A percentile compares a stretch with the other conserved stretches of the same genome.
phyloP scores from a whole-genome alignment of 163 green algal genomes.

The Scenedesmus sp. region DNA sequence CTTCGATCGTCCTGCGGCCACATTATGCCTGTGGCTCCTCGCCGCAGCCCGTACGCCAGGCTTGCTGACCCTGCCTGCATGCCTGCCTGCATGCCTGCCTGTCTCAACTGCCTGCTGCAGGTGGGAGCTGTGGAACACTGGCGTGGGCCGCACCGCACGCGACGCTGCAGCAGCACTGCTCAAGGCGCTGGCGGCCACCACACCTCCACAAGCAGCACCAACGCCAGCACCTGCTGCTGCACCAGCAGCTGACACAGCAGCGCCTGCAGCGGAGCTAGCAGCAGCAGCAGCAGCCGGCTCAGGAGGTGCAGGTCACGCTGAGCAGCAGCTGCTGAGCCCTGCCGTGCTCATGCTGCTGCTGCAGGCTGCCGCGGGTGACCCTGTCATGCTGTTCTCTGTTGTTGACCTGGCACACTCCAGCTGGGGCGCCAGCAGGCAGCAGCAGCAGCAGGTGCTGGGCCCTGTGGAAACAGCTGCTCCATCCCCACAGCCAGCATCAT shows the following conservation, averaged over 20 bases:
- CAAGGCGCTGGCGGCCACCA: background rate
- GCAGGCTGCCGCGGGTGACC: conserved; percentile 26
- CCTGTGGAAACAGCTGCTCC: background rate
- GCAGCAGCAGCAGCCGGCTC: background rate
- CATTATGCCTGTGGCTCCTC: no score
- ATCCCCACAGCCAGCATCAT: background rate
- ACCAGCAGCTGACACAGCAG: background rate
- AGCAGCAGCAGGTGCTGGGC: background rate
- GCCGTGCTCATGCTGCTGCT: conserved; percentile 38
- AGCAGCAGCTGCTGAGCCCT: conserved; percentile 13
- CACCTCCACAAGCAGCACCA: background rate
- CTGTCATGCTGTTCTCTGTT: conserved; percentile 32
- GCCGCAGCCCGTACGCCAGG: no score
- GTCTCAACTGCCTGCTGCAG: background rate
- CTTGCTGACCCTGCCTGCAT: no score
- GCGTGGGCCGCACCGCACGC: background rate
- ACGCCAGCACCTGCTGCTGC: background rate
- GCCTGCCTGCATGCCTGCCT: background rate
- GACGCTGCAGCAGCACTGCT: conserved; percentile 15
- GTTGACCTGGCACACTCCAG: background rate
- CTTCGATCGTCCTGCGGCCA: no score
- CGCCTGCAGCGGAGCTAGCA: background rate
- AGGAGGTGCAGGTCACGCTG: background rate
- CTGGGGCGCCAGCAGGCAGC: background rate
- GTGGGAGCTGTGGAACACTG: conserved; percentile 39